Evolutionary conservation across 352 stramenopile genomes (phyloP).

Genomic region (Phytophthora pinifolia): DNA sequence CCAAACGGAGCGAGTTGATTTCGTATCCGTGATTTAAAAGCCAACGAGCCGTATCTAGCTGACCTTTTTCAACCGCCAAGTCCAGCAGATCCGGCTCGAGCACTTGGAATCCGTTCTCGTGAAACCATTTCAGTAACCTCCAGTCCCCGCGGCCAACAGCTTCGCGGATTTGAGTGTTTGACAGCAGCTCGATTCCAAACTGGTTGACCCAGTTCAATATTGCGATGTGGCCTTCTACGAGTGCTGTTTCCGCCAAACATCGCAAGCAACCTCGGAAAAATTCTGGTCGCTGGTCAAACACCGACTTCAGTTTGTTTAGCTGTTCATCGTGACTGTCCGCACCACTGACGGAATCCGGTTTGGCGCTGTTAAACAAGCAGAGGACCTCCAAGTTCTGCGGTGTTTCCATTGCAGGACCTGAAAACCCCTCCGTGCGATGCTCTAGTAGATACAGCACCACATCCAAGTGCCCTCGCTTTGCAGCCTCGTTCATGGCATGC

Average conservation of each 20-base stretch:
- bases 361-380: too few relatives aligned
- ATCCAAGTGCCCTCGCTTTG: too few relatives aligned
- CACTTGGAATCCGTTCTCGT: background rate
- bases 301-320: background rate
- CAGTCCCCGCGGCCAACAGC: background rate
- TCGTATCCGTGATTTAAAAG: background rate
- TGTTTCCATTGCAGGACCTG: too few relatives aligned
- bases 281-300: background rate
- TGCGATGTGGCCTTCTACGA: background rate
- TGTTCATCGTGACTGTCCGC: background rate
- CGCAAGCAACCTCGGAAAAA: constrained; percentile 3
- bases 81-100: background rate
- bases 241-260: background rate
- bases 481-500: too few relatives aligned
- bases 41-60: background rate
- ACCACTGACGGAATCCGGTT: too few relatives aligned
- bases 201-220: constrained; percentile 5
- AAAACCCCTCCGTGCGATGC: too few relatives aligned
- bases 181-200: constrained; percentile 1
- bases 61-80: background rate
- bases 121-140: constrained; percentile 9
- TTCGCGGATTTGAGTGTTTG: background rate
- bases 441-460: too few relatives aligned
- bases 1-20: background rate
- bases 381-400: too few relatives aligned